Conservation (phyloP, 2,329 filamentous ascomycete genomes). For the Aspergillus sp. region DNA sequence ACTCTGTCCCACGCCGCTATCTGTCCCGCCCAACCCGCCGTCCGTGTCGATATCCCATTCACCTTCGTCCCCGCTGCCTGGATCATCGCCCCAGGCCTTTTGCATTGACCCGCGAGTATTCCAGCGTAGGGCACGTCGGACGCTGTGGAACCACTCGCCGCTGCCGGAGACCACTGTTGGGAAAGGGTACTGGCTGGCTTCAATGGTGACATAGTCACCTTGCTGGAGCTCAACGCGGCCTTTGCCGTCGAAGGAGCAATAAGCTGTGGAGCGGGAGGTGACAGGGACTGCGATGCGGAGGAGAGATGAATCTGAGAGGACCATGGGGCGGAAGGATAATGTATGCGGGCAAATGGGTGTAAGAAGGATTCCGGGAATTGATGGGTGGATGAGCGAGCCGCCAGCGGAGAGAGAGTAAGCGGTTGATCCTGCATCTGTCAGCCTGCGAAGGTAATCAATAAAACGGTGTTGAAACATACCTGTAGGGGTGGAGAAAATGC, state of each 20-base stretch:
- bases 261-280: conserved; percentile 81
- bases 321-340: conserved; percentile 93
- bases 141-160: conserved; percentile 94
- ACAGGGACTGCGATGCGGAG: conserved; percentile 80
- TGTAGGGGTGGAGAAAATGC: conserved; percentile 95
- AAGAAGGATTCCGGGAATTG: conserved; percentile 91
- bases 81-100: conserved; percentile 60
- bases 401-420: conserved; percentile 95
- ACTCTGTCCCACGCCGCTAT: conserved; percentile 48
- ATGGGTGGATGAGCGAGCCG: conserved; percentile 89
- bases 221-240: conserved; percentile 86
- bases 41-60: conserved; percentile 95
- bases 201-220: conserved; percentile 92
- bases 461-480: conserved; percentile 39
- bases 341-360: conserved; percentile 98
- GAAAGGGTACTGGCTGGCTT: conserved; percentile 92
- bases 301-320: conserved; percentile 88
- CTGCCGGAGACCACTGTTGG: conserved; percentile 85
- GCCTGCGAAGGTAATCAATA: background rate
- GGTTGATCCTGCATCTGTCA: conserved; percentile 54
- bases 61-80: conserved; percentile 30
- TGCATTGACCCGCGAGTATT: conserved; percentile 88
- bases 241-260: conserved; percentile 96
- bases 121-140: conserved; percentile 86
- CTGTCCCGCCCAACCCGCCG: conserved; percentile 31